Conservation (phyloP, 2,329 filamentous ascomycete species). For the Orbilia brochopaga region DNA sequence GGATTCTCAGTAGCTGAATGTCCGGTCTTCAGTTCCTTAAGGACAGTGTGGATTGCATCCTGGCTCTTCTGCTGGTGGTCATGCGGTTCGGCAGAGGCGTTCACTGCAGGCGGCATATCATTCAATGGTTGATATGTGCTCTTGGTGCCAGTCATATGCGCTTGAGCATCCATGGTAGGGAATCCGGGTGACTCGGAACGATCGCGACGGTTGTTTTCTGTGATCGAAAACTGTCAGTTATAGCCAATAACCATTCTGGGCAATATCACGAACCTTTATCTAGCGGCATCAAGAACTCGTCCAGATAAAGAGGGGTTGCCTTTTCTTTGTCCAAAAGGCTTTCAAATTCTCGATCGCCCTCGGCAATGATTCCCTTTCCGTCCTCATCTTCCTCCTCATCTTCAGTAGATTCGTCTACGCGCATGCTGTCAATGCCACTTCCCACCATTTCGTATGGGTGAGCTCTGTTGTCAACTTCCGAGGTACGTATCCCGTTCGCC, state of each 20-base stretch:
- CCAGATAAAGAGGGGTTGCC: slow-evolving; percentile 29
- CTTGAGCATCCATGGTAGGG: slow-evolving; percentile 21
- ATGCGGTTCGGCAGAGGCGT: slow-evolving; percentile 8
- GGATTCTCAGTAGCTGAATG: slow-evolving; percentile 28
- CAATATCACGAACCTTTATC: slow-evolving; percentile 29
- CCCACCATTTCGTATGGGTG: slow-evolving; percentile 48
- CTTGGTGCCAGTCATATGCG: slow-evolving; percentile 28
- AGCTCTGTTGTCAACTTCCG: slow-evolving; percentile 22
- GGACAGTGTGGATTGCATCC: slow-evolving; percentile 40
- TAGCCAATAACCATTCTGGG: background rate
- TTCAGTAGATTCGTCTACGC: slow-evolving; percentile 38
- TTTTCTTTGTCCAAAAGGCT: slow-evolving; percentile 39
- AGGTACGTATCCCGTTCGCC: slow-evolving; percentile 30
- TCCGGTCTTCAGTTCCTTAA: slow-evolving; percentile 45
- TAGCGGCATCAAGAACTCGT: slow-evolving; percentile 45
- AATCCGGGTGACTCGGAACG: slow-evolving; percentile 38
- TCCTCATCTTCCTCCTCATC: slow-evolving; percentile 47
- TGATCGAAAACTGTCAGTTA: background rate
- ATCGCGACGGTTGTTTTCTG: slow-evolving; percentile 27
- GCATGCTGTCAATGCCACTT: slow-evolving; percentile 32
- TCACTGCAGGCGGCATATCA: slow-evolving; percentile 16
- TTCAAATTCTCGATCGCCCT: slow-evolving; percentile 35
- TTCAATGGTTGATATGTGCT: slow-evolving; percentile 33
- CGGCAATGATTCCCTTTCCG: slow-evolving; percentile 34
- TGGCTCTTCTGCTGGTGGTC: slow-evolving; percentile 43